Base-by-base conservation (phyloP, 2,329 filamentous ascomycete species). In the Fusarium setosum region DNA sequence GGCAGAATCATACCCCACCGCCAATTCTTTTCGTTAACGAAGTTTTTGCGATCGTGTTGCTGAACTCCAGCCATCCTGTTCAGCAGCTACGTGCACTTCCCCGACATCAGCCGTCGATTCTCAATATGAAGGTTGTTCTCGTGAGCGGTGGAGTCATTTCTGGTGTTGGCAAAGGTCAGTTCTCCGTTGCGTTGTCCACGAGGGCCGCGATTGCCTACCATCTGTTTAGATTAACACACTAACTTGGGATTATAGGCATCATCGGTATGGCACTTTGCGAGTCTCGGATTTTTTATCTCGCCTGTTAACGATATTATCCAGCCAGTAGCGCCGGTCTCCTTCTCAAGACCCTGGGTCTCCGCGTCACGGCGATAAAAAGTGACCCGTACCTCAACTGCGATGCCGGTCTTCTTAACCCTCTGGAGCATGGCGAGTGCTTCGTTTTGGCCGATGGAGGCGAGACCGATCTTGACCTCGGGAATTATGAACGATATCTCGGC, bases 361-460 rank as follows among this genome's bases (percentile, higher is more conserved):
- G 91, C 81, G 90, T 93, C 58, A 85, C 81, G 67, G 64, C 67
- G 67, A n/a, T 29, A 29, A 29, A 8, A 29, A 8, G 12, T 9
- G 41, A 44, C n/a, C 18, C 24, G 8, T 35, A 21, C 37, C 13
- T 59, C 48, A 35, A 41, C n/a, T 44, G 54, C 49, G 21, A 63
- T 15, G 10, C 2, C 26, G 26, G 26, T 23, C 56, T 76, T 70
- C 52, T 70, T 34, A 41, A 17, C 1, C 37, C 38, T n/a, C 26
- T 15, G 31, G 92, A 89, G 78, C 93, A 97, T 75, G 94, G 94
- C 68, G 94, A 97, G 81, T 91, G 92, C 69, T 97, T 95, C 75
- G 94, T 97, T 47, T 86, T 96, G 58, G 88, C 92, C 71, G 93
- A 96, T 73, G 92, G 57, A 40, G 62, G 61, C 54, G 61, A 59